These are phyloP conservation scores for Dactylellina parvicollis DNA, from an alignment of 2,329 filamentous ascomycete species.

Conservation along the genomic window DNA sequence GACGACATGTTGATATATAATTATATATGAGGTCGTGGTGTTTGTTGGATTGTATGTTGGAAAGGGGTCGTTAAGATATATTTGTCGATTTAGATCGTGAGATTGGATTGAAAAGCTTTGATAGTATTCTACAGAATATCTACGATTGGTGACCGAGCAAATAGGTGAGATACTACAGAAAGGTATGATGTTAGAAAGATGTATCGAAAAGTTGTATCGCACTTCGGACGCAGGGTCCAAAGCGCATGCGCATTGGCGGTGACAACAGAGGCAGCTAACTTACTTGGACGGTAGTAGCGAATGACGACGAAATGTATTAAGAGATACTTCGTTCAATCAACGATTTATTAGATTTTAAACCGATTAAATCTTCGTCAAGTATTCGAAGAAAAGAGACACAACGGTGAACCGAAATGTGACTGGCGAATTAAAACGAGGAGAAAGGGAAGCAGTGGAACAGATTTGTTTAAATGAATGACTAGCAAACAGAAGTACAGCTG, in stretches of 20 bases:
- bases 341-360: conserved; percentile 52
- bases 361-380: conserved; percentile 21
- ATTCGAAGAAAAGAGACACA: conserved; percentile 1
- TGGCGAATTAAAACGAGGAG: conserved; percentile 14
- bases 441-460: conserved; percentile 53
- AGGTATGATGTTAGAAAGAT: conserved; percentile 6
- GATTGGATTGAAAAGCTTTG: conserved; percentile 56
- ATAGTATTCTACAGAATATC: conserved; percentile 54
- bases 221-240: conserved; percentile 31
- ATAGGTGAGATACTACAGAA: conserved; percentile 33
- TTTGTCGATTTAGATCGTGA: conserved; percentile 57
- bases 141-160: conserved; percentile 25
- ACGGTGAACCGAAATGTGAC: background rate
- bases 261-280: conserved; percentile 2
- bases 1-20: conserved; percentile 37
- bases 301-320: conserved; percentile 42
- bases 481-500: conserved; percentile 59
- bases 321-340: conserved; percentile 49
- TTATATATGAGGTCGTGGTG: conserved; percentile 57
- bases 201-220: conserved; percentile 26
- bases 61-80: conserved; percentile 12
- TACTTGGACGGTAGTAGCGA: conserved; percentile 47
- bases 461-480: conserved; percentile 58
- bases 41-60: conserved; percentile 1
- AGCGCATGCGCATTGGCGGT: conserved; percentile 16